Evolutionary conservation across 2,329 filamentous ascomycete species (phyloP).

Genomic region (Herpotrichia juniperi): DNA sequence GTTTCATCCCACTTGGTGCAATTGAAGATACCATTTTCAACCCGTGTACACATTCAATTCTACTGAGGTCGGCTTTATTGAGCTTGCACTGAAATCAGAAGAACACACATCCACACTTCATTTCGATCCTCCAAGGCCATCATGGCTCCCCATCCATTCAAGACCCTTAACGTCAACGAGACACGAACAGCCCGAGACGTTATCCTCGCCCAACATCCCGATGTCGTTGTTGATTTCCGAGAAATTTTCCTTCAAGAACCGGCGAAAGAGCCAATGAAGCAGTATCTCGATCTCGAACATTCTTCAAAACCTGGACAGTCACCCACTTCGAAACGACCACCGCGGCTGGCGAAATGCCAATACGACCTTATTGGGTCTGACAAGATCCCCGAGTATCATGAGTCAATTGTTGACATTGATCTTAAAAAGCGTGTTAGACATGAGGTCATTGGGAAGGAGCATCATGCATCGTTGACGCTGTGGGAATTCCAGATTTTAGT

Average conservation of each 20-base stretch:
- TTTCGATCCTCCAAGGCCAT: not conserved
- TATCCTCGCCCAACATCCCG: conserved; percentile 50
- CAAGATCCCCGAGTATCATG: conserved; percentile 60
- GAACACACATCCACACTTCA: not conserved
- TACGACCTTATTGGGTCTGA: conserved; percentile 63
- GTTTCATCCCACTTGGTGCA: not conserved
- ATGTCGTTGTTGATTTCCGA: conserved; percentile 52
- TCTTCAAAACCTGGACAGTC: conserved; percentile 41
- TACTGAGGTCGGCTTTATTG: not conserved
- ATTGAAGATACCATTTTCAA: not conserved
- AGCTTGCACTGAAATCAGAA: not conserved
- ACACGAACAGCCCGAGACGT: conserved; percentile 58
- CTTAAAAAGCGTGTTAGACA: conserved; percentile 50
- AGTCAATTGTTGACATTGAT: conserved; percentile 59
- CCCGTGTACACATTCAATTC: too few relatives aligned
- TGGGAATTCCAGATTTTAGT: conserved; percentile 47
- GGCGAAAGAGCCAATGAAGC: conserved; percentile 54
- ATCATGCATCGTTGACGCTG: conserved; percentile 56
- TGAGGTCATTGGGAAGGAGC: conserved; percentile 54
- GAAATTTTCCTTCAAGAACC: conserved; percentile 60
- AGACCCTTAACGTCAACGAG: conserved; percentile 62
- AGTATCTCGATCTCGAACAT: conserved; percentile 57
- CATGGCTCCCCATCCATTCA: conserved; percentile 59
- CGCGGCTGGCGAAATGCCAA: conserved; percentile 59
- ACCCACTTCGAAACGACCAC: conserved; percentile 51